Base-by-base conservation (phyloP, 768 basidiomycete genomes). In the Dioszegia aurantiaca region DNA sequence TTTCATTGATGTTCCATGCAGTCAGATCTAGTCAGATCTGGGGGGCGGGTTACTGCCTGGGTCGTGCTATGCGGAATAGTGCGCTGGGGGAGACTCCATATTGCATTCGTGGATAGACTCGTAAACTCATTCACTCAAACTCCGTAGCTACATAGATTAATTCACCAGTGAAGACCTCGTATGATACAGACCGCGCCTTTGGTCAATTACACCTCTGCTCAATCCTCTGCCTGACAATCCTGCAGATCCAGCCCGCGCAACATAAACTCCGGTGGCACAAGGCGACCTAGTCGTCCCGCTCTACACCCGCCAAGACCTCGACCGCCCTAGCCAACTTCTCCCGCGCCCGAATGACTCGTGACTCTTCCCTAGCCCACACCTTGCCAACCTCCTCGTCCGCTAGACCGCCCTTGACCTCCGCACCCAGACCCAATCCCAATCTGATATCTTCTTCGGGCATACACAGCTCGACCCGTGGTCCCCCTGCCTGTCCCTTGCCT, bases 331-430 rank as follows among this genome's bases (percentile, higher is more conserved):
- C 49, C 27, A 49, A 19, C 55, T 65, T 68, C 30, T 72, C 65
- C 36, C 33, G 59, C 14, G 63, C 59, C 43, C 59, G 48, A 27
- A 30, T 39, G 3, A 69, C 40, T 49, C 60, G 67, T 11, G 30
- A 55, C 21, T 65, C 58, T 41, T 72, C 70, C 53, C 70, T 63
- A 41, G 67, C 66, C 68, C 68, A 72, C 33, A 76, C 64, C 51
- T 63, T 62, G 31, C 55, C 62, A 11, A 72, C 72, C 56, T 73
- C 74, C 48, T 76, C 74, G 40, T 76, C 74, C 1, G 69, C 72
- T 30, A 68, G 27, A 1, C 72, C 74, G 23, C 52, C 62, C 39
- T 49, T 54, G 21, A 14, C 51, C 6, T 48, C 61, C 21, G 16
- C 49, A 1, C 39, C 40, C 19, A 74, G 28, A 12, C 65, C 71